These are phyloP conservation scores for Pinguiococcus pyrenoidosus DNA, from an alignment of 108 stramenopile species.

Conservation along the genomic window DNA sequence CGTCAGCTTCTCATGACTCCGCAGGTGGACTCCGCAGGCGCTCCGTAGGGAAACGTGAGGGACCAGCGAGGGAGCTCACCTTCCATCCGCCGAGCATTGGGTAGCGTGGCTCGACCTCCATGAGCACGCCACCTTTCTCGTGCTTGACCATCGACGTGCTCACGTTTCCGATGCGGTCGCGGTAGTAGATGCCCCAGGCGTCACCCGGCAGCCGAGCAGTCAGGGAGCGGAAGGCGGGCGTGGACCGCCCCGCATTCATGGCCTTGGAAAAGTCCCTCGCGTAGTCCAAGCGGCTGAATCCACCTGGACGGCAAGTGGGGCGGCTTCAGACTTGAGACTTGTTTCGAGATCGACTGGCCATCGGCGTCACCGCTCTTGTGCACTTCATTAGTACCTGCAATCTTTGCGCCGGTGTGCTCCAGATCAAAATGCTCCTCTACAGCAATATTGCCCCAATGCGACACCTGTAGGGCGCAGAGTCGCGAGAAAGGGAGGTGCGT, in stretches of 20 bases:
- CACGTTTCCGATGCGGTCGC: conserved; percentile 43
- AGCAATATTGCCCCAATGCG: conserved; percentile 44
- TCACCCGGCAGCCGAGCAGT: conserved; percentile 20
- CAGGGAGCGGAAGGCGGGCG: conserved; percentile 20
- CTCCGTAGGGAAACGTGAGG: no score
- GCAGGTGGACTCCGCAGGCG: no score
- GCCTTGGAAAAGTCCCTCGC: no score
- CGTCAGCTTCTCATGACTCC: no score
- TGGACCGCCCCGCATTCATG: conserved; percentile 7
- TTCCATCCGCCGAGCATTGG: conserved; percentile 44
- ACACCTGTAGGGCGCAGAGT: no score
- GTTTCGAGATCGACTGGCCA: no score
- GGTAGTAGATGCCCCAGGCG: conserved; percentile 40
- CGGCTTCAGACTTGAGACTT: no score
- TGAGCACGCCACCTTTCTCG: conserved; percentile 7
- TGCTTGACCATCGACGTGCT: conserved; percentile 17
- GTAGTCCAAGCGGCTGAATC: conserved; percentile 38
- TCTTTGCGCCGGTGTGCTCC: conserved; percentile 12
- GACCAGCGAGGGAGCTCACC: no score
- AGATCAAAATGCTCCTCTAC: conserved; percentile 28
- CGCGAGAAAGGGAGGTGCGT: no score
- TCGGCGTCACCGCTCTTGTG: no score
- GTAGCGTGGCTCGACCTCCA: conserved; percentile 31
- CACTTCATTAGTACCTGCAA: conserved; percentile 5
- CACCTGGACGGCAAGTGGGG: conserved; percentile 6